These are phyloP conservation scores for Citrullus colocynthis DNA, from an alignment of 306 rosid species.

Conservation along the genomic window DNA sequence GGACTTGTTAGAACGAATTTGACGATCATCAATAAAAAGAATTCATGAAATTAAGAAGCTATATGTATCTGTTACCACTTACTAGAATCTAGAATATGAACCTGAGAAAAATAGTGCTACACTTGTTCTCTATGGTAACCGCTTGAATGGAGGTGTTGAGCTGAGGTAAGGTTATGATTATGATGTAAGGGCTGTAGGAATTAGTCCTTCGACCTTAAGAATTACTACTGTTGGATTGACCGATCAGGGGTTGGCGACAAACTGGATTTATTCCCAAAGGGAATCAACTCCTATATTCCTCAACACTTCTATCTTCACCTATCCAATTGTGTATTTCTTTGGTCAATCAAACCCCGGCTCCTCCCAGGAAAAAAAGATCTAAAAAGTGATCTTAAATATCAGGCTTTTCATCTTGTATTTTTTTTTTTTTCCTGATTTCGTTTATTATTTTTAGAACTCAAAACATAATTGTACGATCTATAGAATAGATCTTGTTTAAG, in stretches of 20 bases:
- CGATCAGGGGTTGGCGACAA: background rate
- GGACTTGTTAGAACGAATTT: background rate
- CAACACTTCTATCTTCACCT: background rate
- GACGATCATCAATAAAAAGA: background rate
- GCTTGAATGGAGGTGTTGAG: slow-evolving; percentile 1
- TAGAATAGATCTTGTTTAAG: too few relatives aligned
- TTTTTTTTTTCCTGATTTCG: background rate
- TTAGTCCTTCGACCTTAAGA: background rate
- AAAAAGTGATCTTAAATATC: background rate
- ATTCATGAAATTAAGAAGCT: background rate
- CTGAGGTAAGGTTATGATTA: slow-evolving; percentile 4
- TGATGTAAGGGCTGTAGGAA: background rate
- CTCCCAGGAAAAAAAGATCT: background rate
- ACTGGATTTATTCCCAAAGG: background rate
- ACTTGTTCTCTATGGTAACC: background rate
- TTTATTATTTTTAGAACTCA: background rate
- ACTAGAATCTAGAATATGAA: background rate
- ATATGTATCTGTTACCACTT: background rate
- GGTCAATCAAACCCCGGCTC: background rate
- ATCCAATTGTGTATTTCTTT: background rate
- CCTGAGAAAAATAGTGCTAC: background rate
- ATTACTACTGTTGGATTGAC: background rate
- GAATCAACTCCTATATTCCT: background rate
- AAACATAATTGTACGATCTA: too few relatives aligned
- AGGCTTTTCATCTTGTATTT: background rate